These are phyloP conservation scores for Fragaria ananassa DNA, from an alignment of 306 rosid species.

Conservation along the genomic window DNA sequence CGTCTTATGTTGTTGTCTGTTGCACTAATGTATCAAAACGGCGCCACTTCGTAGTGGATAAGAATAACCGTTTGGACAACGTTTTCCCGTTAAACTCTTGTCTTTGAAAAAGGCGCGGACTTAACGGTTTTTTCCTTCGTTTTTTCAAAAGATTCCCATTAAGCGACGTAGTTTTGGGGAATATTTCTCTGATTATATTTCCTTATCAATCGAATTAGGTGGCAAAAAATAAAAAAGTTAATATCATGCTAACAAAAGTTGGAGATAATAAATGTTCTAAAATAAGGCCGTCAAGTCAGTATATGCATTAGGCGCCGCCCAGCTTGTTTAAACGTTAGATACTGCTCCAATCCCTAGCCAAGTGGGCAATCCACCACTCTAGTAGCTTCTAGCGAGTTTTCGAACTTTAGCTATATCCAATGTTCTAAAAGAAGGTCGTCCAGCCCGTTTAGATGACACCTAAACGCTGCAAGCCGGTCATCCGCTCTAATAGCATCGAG, in stretches of 20 bases:
- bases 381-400: too few relatives aligned
- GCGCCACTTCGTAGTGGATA: constrained; percentile 3
- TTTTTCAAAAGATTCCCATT: neutral
- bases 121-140: neutral
- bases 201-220: neutral
- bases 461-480: too few relatives aligned
- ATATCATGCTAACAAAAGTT: neutral
- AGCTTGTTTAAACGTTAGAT: too few relatives aligned
- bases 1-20: neutral
- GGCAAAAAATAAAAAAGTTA: neutral
- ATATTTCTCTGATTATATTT: neutral
- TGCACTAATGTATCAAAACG: neutral
- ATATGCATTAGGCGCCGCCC: too few relatives aligned
- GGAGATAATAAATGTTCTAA: too few relatives aligned
- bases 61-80: neutral
- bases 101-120: neutral
- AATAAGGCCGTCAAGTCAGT: too few relatives aligned
- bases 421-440: too few relatives aligned
- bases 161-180: neutral
- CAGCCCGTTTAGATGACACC: too few relatives aligned
- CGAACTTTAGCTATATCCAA: too few relatives aligned
- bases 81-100: neutral
- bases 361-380: too few relatives aligned
- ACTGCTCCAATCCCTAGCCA: too few relatives aligned
- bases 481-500: too few relatives aligned